Evolutionary conservation across 176 grass and related monocot species (phyloP), one percentile per base, ranked within the genome.

Genomic region (Poa annua): DNA sequence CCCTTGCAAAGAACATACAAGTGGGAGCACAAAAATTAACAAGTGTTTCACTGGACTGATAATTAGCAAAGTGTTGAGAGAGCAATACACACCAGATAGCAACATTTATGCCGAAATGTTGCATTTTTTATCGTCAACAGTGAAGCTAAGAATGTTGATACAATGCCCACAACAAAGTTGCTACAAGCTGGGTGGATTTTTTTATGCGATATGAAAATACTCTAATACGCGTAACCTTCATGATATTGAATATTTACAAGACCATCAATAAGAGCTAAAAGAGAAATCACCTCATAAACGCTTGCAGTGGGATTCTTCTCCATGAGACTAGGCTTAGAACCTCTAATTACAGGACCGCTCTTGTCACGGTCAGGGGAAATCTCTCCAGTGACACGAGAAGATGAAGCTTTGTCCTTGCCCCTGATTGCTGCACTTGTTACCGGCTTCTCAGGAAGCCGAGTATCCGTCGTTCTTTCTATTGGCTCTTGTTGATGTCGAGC

Each of bases 251-350:
- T 63, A 39, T 63, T 79, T 26, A 20, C 11, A 5, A 73, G 45
- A 73, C 42, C 3, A 67, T 61, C 10, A 52, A 49, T 3, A 60
- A 60, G 68, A 69, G 77, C 4, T 41, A 54, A 9, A 9, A 45
- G 8, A 8, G 51, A 50, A 61, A 79, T 80, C 78, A 88, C 87
- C 82, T 89, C 77, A 75, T 39, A 69, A 68, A 33, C 50, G 1
- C 6, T 34, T 61, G 87, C 77, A 76, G 24, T 53, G 26, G 77
- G 77, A 76, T 85, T 75, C 72, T 42, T 81, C 69, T 85, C 82
- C 82, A 81, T 63, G 49, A 76, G 21, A 76, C 3, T 53, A 57
- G 39, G 32, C 61, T 81, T 85, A 42, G 39, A 50, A 76, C 77
- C 21, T 35, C 21, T 59, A 4, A 6, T 13, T 13, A 34, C 15